Conservation (phyloP, 208 protist genomes). For the Acanthamoeba culbertsoni region DNA sequence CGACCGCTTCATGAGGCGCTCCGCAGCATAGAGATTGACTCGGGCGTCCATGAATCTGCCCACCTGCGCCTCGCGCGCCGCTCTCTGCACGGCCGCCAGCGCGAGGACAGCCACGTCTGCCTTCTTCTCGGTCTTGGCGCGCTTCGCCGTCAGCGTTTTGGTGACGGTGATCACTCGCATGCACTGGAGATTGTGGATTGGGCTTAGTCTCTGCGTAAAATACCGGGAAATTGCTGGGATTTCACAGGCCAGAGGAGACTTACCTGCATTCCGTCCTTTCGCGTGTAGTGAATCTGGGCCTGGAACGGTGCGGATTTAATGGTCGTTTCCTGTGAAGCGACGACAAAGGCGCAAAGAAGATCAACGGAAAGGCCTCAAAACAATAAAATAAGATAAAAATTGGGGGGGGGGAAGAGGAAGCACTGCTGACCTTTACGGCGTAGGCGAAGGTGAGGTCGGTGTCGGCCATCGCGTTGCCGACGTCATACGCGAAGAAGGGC, state of each 20-base stretch:
- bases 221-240: too few species aligned
- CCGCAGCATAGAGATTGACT: neutral
- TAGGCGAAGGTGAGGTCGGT: conserved; percentile 58
- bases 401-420: too few species aligned
- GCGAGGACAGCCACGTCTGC: conserved; percentile 52
- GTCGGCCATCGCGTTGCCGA: conserved; percentile 38
- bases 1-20: conserved; percentile 40
- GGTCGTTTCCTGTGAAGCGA: neutral
- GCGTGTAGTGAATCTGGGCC: neutral
- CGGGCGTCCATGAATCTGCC: neutral
- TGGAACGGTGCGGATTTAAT: neutral
- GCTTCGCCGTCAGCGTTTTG: neutral
- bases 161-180: conserved; percentile 11
- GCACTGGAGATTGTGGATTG: neutral
- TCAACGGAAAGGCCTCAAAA: neutral
- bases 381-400: neutral
- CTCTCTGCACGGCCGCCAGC: neutral
- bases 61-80: conserved; percentile 15
- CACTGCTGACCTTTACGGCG: neutral
- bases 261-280: conserved; percentile 13
- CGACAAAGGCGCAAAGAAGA: neutral
- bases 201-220: neutral
- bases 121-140: neutral
- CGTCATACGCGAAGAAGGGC: neutral
- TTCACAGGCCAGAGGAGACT: too few species aligned